Evolutionary conservation across 2,329 filamentous ascomycete genomes (phyloP).

Genomic region (Nemania sp.): DNA sequence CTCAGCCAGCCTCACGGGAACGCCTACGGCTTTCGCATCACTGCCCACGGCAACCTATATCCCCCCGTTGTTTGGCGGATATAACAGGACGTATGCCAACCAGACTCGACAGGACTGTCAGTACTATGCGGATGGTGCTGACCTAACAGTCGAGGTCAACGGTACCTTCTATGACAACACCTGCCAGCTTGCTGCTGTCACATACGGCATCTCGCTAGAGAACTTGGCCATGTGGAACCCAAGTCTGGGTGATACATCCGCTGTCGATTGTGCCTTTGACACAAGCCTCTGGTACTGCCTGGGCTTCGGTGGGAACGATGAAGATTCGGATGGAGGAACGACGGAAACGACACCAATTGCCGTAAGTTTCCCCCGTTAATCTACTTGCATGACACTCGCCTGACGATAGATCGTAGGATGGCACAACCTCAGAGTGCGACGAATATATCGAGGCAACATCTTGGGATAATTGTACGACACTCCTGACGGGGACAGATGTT

Average conservation of each 20-base stretch:
- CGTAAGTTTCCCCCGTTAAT: constrained; percentile 8
- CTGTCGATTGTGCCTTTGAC: constrained; percentile 14
- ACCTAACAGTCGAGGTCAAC: not conserved
- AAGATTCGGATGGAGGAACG: constrained; percentile 10
- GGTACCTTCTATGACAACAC: constrained; percentile 10
- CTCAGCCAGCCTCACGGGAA: not conserved
- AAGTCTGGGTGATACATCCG: constrained; percentile 4
- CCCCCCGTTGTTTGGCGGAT: not conserved
- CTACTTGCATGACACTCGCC: constrained; percentile 1
- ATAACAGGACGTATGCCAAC: not conserved
- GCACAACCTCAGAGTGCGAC: constrained; percentile 16
- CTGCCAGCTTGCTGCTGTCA: constrained; percentile 11
- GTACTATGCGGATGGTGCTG: not conserved
- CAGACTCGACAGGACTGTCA: constrained; percentile 4
- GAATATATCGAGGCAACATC: constrained; percentile 10
- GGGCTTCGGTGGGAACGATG: constrained; percentile 12
- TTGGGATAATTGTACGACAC: not conserved
- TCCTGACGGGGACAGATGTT: not conserved
- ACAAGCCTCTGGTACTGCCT: constrained; percentile 16
- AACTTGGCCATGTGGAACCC: constrained; percentile 25
- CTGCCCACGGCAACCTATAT: constrained; percentile 5
- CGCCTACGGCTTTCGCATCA: not conserved
- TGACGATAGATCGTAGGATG: constrained; percentile 7
- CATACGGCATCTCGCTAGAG: constrained; percentile 8
- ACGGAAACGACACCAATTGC: constrained; percentile 11